These are phyloP conservation scores for Microdochium nivale DNA, from an alignment of 2,329 filamentous ascomycete species.

Conservation along the genomic window DNA sequence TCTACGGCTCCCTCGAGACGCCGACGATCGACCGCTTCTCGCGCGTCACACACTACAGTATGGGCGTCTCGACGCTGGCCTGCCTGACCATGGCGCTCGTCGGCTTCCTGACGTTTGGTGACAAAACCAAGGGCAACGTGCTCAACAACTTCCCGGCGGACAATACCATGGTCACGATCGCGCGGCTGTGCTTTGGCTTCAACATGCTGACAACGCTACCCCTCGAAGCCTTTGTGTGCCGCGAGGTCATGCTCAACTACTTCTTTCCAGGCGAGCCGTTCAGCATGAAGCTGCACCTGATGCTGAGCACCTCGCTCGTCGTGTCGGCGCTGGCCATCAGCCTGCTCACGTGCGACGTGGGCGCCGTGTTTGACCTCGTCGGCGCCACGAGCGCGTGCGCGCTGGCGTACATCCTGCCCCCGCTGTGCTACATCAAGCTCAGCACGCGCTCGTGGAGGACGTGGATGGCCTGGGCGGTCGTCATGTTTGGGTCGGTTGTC, in stretches of 20 bases:
- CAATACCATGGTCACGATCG: slow-evolving; percentile 90
- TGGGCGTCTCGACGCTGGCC: slow-evolving; percentile 80
- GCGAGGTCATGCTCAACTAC: slow-evolving; percentile 92
- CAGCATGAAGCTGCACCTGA: slow-evolving; percentile 73
- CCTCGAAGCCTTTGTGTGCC: slow-evolving; percentile 93
- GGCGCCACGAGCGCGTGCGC: slow-evolving; percentile 91
- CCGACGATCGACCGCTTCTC: slow-evolving; percentile 95
- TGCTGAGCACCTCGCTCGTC: slow-evolving; percentile 81
- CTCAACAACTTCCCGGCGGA: slow-evolving; percentile 93
- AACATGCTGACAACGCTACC: slow-evolving; percentile 98
- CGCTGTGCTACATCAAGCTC: slow-evolving; percentile 90
- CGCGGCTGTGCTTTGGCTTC: slow-evolving; percentile 87
- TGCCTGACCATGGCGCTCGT: slow-evolving; percentile 82
- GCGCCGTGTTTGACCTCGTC: slow-evolving; percentile 90
- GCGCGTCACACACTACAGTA: slow-evolving; percentile 88
- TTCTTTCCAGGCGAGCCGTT: slow-evolving; percentile 63
- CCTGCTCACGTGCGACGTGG: slow-evolving; percentile 85
- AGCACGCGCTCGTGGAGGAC: slow-evolving; percentile 70
- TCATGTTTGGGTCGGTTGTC: slow-evolving; percentile 70
- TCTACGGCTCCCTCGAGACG: slow-evolving; percentile 90
- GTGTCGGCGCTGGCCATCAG: slow-evolving; percentile 67
- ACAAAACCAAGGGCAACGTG: slow-evolving; percentile 87
- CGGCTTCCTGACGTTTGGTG: slow-evolving; percentile 89
- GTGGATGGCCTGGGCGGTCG: slow-evolving; percentile 61
- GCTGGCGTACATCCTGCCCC: slow-evolving; percentile 90